Evolutionary conservation across 768 basidiomycete genomes (phyloP).

Genomic region (Calocybe gangraenosa): DNA sequence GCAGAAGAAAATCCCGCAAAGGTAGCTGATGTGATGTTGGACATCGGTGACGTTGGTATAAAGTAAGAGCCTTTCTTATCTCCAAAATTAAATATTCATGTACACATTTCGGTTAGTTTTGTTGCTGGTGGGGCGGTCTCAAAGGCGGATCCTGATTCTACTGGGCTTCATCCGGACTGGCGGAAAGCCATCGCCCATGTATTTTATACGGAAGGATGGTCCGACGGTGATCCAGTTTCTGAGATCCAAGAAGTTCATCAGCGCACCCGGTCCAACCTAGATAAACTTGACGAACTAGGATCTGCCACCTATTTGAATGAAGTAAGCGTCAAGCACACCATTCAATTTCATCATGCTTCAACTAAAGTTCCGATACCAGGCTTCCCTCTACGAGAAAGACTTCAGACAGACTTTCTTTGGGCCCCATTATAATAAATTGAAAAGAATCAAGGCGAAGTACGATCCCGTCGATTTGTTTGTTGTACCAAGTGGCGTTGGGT

Average conservation of each 20-base stretch:
- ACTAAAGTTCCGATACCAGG: conserved; percentile 14
- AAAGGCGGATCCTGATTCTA: conserved; percentile 28
- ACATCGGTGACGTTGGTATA: conserved; percentile 3
- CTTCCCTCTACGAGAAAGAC: too few species aligned
- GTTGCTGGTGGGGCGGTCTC: conserved; percentile 43
- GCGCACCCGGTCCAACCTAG: conserved; percentile 16
- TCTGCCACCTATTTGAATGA: conserved; percentile 48
- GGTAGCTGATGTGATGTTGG: conserved; percentile 11
- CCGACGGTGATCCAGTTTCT: conserved; percentile 21
- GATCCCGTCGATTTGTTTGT: too few species aligned
- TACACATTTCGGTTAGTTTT: conserved; percentile 22
- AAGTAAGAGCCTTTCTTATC: not conserved
- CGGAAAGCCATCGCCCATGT: conserved; percentile 34
- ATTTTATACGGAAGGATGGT: conserved; percentile 20
- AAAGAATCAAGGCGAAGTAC: too few species aligned
- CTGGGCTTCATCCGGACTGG: conserved; percentile 48
- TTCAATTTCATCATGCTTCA: not conserved
- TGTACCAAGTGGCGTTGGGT: too few species aligned
- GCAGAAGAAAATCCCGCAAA: conserved; percentile 2
- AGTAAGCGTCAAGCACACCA: conserved; percentile 26
- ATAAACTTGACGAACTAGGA: conserved; percentile 23
- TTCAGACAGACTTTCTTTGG: too few species aligned
- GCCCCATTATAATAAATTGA: too few species aligned
- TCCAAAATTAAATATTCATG: not conserved
- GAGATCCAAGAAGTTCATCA: conserved; percentile 17